These are phyloP conservation scores for Rubus parviflorus DNA, from an alignment of 306 rosid species.

Conservation along the genomic window DNA sequence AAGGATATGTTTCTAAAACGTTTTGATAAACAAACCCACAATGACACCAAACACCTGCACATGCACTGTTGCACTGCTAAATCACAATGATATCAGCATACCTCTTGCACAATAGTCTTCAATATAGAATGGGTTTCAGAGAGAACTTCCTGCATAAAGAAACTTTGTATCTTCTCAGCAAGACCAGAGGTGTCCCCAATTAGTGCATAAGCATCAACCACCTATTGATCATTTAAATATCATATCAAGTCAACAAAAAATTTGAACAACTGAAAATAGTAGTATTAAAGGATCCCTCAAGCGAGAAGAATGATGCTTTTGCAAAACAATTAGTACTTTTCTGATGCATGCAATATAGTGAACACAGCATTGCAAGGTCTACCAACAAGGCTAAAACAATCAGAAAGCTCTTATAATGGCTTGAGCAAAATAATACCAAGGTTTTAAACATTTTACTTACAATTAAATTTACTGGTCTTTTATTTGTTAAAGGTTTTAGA, in stretches of 20 bases:
- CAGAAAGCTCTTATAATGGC: not conserved
- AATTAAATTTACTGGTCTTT: not conserved
- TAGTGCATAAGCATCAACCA: conserved; percentile 92
- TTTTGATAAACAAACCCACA: not conserved
- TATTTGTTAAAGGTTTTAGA: not conserved
- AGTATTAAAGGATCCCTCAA: conserved; percentile 5
- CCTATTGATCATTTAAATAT: conserved; percentile 50
- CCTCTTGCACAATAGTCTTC: conserved; percentile 80
- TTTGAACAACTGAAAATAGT: conserved; percentile 4
- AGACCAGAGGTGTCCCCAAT: conserved; percentile 95
- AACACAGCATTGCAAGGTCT: not conserved
- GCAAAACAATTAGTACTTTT: not conserved
- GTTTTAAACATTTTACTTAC: not conserved
- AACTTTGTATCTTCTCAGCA: conserved; percentile 98
- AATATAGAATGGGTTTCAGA: conserved; percentile 83
- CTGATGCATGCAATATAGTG: not conserved
- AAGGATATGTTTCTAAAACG: not conserved
- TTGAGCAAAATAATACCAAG: not conserved
- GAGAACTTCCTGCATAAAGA: conserved; percentile 98
- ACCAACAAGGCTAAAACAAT: not conserved
- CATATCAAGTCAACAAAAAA: conserved; percentile 35
- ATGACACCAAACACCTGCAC: not conserved
- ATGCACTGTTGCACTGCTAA: conserved; percentile 4
- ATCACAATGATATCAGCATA: conserved; percentile 27
- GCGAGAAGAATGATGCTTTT: not conserved